phyloP scores from a whole-genome alignment of 1,284 basidiomycete genomes.

The Anthracocystis setariae region DNA sequence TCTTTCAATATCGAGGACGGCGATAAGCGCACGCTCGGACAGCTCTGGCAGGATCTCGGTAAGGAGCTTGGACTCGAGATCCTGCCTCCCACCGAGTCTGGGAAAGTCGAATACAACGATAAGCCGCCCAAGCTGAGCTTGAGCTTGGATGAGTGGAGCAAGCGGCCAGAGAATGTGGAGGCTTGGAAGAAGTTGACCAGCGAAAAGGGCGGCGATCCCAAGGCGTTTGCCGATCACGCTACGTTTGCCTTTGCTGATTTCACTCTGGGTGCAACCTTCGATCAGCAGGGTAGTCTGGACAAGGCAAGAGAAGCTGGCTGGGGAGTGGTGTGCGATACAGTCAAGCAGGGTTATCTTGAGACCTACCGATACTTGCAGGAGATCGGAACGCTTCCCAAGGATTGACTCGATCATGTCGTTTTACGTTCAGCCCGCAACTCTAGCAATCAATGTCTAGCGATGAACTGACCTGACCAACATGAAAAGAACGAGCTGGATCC shows the following conservation, averaged over 20 bases:
- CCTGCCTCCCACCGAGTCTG: constrained; percentile 22
- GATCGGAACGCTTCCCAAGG: constrained; percentile 37
- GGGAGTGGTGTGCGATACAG: constrained; percentile 34
- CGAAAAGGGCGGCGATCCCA: constrained; percentile 33
- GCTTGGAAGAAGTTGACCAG: constrained; percentile 39
- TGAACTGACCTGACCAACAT: too few relatives aligned
- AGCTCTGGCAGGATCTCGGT: constrained; percentile 42
- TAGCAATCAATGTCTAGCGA: neutral
- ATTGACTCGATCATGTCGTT: too few relatives aligned
- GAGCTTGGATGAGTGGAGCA: constrained; percentile 39
- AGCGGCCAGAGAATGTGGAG: constrained; percentile 30
- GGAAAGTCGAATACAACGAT: constrained; percentile 26
- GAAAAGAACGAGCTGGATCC: too few relatives aligned
- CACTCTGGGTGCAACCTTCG: constrained; percentile 44
- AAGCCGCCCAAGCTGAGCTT: constrained; percentile 38
- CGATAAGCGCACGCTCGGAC: constrained; percentile 30
- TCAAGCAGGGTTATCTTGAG: constrained; percentile 43
- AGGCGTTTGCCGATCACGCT: constrained; percentile 36
- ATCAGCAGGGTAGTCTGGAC: constrained; percentile 39
- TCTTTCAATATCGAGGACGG: constrained; percentile 52
- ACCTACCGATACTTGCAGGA: constrained; percentile 42
- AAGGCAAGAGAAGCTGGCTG: constrained; percentile 40
- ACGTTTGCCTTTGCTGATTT: constrained; percentile 46
- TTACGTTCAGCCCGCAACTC: neutral
- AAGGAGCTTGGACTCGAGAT: constrained; percentile 32